Evolutionary conservation across 495 filamentous ascomycete genomes (phyloP).

Genomic region (Neurospora sp.): DNA sequence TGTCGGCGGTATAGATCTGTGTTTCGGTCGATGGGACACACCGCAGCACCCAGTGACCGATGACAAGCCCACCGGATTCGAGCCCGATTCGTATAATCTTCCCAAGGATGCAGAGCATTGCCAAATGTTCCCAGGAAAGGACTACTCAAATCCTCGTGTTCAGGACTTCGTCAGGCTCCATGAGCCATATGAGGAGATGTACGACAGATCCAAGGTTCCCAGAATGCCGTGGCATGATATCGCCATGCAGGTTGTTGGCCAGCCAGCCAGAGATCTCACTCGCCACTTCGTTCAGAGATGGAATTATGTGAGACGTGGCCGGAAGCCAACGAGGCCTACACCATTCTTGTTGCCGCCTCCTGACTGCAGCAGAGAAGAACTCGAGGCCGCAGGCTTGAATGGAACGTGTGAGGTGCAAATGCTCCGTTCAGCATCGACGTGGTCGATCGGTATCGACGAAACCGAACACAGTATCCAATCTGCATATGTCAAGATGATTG

Average conservation of each 20-base stretch:
- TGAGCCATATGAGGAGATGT: conserved; percentile 99
- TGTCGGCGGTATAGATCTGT: conserved; percentile 91
- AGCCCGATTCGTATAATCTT: conserved; percentile 45
- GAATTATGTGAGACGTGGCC: conserved; percentile 93
- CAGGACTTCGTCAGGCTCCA: conserved; percentile 90
- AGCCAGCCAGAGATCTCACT: conserved; percentile 88
- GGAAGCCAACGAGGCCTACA: conserved; percentile 87
- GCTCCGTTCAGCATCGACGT: conserved; percentile 75
- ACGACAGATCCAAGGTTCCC: conserved; percentile 75
- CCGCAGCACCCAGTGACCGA: conserved; percentile 84
- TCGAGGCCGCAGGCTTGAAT: conserved; percentile 76
- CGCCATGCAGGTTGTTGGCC: conserved; percentile 94
- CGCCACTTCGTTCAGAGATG: conserved; percentile 98
- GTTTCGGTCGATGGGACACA: conserved; percentile 96
- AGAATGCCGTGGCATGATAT: conserved; percentile 99
- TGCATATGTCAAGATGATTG: conserved; percentile 89
- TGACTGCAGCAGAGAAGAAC: conserved; percentile 74
- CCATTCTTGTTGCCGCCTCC: conserved; percentile 90
- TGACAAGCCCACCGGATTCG: conserved; percentile 92
- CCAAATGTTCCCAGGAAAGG: conserved; percentile 95
- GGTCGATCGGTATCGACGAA: conserved; percentile 83
- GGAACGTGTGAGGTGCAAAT: conserved; percentile 97
- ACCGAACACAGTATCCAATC: conserved; percentile 92
- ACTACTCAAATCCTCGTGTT: conserved; percentile 94
- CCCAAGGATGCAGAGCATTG: conserved; percentile 89